A percentile compares a stretch with the other conserved stretches of the same genome.
These are phyloP conservation scores for Acacia pycnantha DNA, from an alignment of 331 rosid species.

Conservation along the genomic window DNA sequence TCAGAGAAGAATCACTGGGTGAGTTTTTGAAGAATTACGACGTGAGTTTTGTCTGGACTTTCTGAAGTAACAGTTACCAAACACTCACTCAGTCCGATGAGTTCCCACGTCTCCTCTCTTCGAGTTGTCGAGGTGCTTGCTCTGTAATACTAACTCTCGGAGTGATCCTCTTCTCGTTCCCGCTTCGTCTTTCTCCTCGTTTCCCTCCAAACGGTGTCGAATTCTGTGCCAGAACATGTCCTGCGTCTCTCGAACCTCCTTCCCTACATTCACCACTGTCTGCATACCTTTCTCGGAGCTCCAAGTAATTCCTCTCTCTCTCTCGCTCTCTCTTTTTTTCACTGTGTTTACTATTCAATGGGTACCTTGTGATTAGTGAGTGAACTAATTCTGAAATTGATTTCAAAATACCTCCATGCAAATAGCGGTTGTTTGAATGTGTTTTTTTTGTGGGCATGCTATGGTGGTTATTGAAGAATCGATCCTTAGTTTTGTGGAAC, in stretches of 20 bases:
- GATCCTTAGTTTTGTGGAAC: not conserved
- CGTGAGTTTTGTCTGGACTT: too few species aligned
- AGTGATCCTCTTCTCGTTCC: too few species aligned
- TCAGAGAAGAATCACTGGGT: not conserved
- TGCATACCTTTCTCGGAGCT: conserved; percentile 62
- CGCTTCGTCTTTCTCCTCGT: conserved; percentile 20
- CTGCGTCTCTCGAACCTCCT: conserved; percentile 30
- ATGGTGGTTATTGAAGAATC: not conserved
- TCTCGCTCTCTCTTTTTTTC: not conserved
- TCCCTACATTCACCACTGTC: conserved; percentile 47
- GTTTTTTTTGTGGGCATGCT: not conserved
- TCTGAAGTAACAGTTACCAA: too few species aligned
- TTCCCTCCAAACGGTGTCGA: conserved; percentile 31
- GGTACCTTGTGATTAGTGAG: not conserved
- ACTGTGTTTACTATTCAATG: not conserved
- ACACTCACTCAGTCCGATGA: not conserved
- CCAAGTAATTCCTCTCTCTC: conserved; percentile 37
- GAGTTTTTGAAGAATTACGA: too few species aligned
- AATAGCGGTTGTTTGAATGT: conserved; percentile 6
- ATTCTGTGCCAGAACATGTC: conserved; percentile 41
- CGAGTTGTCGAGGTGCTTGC: not conserved
- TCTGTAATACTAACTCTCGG: too few species aligned
- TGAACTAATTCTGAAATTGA: not conserved
- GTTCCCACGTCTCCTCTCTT: not conserved
- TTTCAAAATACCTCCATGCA: not conserved